These are phyloP conservation scores for Cryptococcus amylolentus DNA, from an alignment of 1,284 basidiomycete species.

Conservation along the genomic window DNA sequence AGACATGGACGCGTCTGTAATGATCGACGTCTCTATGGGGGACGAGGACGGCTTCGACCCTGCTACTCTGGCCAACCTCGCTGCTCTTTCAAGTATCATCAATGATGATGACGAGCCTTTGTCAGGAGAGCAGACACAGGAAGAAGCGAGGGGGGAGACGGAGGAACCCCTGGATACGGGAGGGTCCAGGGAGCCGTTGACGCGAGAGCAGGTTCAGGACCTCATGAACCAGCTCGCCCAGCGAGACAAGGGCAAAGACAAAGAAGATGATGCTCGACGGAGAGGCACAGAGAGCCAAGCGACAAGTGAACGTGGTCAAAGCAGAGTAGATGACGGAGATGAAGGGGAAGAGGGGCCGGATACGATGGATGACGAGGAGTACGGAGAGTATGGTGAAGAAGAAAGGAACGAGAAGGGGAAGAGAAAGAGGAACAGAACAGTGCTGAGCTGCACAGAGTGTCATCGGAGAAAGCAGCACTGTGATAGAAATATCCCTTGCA, in stretches of 20 bases:
- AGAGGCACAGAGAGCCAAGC: conserved; percentile 10
- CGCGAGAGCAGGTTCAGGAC: conserved; percentile 35
- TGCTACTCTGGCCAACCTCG: conserved; percentile 42
- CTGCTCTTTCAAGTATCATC: conserved; percentile 36
- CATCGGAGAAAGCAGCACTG: conserved; percentile 45
- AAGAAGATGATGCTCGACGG: conserved; percentile 4
- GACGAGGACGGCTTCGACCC: conserved; percentile 37
- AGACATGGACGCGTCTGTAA: not conserved
- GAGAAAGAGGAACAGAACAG: conserved; percentile 42
- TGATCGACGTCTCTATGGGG: conserved; percentile 2
- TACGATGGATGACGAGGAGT: conserved; percentile 30
- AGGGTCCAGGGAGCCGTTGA: conserved; percentile 15
- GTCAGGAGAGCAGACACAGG: not conserved
- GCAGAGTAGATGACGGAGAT: conserved; percentile 4
- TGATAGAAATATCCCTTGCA: conserved; percentile 48
- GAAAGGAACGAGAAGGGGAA: conserved; percentile 21
- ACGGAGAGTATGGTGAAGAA: conserved; percentile 31
- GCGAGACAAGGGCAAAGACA: conserved; percentile 1
- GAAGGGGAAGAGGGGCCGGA: conserved; percentile 17
- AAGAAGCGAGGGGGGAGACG: not conserved
- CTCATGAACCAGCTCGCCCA: conserved; percentile 26
- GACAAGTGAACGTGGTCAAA: not conserved
- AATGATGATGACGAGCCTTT: conserved; percentile 20
- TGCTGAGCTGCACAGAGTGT: conserved; percentile 30
- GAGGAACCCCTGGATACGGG: conserved; percentile 8